phyloP scores from a whole-genome alignment of 805 yeast species.

The Pichia deserticola region DNA sequence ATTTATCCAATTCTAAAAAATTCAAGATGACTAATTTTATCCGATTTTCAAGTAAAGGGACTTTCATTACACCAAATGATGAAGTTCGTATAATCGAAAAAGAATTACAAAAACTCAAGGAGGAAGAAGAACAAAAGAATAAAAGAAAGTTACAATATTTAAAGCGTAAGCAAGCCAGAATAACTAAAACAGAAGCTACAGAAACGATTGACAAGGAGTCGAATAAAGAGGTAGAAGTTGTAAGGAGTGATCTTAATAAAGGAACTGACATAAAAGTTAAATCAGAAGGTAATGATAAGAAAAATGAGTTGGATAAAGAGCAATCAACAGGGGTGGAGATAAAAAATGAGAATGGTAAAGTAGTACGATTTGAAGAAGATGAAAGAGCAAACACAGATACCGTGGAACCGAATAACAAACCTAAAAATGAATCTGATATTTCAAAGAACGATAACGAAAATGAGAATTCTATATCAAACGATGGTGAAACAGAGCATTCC shows the following conservation, averaged over 20 bases:
- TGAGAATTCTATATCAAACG: not conserved
- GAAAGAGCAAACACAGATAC: not conserved
- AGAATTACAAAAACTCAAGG: conserved; percentile 29
- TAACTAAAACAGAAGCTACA: conserved; percentile 6
- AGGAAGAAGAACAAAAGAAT: conserved; percentile 32
- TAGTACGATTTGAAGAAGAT: not conserved
- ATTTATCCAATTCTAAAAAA: conserved; percentile 59
- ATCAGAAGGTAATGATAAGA: not conserved
- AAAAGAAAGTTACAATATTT: conserved; percentile 20
- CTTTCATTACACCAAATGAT: conserved; percentile 53
- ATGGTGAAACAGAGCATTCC: not conserved
- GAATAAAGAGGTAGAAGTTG: too few relatives aligned
- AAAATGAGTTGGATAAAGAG: not conserved
- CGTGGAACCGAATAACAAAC: too few relatives aligned
- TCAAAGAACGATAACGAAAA: not conserved
- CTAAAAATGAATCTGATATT: too few relatives aligned
- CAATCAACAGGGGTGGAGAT: not conserved
- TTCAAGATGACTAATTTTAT: conserved; percentile 53
- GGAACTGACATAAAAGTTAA: too few relatives aligned
- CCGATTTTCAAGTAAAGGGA: conserved; percentile 41
- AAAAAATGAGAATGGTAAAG: not conserved
- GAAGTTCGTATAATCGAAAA: conserved; percentile 44
- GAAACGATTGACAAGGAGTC: too few relatives aligned
- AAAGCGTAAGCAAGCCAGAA: conserved; percentile 12
- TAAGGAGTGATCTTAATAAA: too few relatives aligned